Evolutionary conservation across 2,329 filamentous ascomycete species (phyloP).

Genomic region (Didymella lethalis): DNA sequence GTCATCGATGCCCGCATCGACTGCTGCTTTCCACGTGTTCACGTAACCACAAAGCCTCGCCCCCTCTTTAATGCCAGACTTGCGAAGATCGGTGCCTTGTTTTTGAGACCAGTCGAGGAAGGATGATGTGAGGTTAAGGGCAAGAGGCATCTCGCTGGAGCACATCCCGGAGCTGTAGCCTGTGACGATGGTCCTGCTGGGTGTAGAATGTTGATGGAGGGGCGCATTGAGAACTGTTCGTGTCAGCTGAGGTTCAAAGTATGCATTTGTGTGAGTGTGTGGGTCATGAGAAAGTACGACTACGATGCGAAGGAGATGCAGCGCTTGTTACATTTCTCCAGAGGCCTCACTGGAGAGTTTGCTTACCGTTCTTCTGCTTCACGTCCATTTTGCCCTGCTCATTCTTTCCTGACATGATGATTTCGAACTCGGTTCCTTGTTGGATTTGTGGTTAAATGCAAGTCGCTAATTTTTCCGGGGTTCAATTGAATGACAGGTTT

Average conservation of each 20-base stretch:
- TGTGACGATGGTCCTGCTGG: conserved; percentile 18
- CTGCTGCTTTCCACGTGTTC: conserved; percentile 60
- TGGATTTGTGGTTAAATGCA: no score
- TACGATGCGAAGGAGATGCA: background rate
- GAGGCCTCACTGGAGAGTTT: background rate
- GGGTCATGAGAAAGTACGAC: background rate
- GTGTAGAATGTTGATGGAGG: conserved; percentile 33
- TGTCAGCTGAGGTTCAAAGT: background rate
- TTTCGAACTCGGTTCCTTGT: background rate
- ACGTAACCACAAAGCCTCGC: conserved; percentile 69
- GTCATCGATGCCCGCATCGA: conserved; percentile 28
- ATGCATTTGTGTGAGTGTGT: background rate
- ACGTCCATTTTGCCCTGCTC: conserved; percentile 35
- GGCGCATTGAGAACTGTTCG: conserved; percentile 35
- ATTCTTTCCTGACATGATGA: conserved; percentile 22
- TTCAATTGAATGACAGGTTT: background rate
- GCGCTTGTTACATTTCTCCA: background rate
- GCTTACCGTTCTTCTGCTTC: conserved; percentile 39
- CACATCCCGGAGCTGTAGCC: conserved; percentile 30
- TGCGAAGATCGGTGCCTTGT: conserved; percentile 65
- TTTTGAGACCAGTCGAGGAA: conserved; percentile 67
- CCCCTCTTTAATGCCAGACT: conserved; percentile 61
- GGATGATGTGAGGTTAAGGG: conserved; percentile 63
- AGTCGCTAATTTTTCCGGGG: background rate
- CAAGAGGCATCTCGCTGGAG: conserved; percentile 52